phyloP scores from a whole-genome alignment of 2,329 filamentous ascomycete species.

The Coniochaeta ligniaria region DNA sequence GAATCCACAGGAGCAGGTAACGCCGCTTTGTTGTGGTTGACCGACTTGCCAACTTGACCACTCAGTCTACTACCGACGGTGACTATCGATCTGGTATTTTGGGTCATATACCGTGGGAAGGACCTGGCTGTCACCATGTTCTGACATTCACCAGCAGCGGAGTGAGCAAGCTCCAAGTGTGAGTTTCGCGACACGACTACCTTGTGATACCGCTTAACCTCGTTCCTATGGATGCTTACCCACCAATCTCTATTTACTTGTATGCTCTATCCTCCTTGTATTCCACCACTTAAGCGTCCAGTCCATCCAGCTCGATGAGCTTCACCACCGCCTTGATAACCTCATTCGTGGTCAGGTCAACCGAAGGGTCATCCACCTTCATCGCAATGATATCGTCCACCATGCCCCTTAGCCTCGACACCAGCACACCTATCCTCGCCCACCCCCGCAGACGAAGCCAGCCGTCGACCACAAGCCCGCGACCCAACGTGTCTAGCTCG shows the following conservation, averaged over 20 bases:
- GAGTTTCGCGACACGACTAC: background rate
- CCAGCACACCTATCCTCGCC: slow-evolving; percentile 88
- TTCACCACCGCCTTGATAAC: slow-evolving; percentile 72
- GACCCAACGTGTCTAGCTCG: slow-evolving; percentile 76
- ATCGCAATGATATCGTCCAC: slow-evolving; percentile 76
- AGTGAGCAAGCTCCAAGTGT: background rate
- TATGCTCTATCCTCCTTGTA: background rate
- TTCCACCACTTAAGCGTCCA: slow-evolving; percentile 50
- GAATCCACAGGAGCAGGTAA: background rate
- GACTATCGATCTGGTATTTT: background rate
- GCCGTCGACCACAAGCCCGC: slow-evolving; percentile 83
- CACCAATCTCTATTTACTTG: background rate
- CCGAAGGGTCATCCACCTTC: slow-evolving; percentile 69
- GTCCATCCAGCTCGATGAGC: slow-evolving; percentile 82
- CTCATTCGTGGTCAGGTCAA: slow-evolving; percentile 51
- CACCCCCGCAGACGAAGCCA: slow-evolving; percentile 84
- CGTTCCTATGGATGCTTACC: background rate
- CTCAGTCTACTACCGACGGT: background rate
- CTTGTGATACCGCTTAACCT: no score
- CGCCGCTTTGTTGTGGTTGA: background rate
- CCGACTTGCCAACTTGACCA: background rate
- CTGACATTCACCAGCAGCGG: background rate
- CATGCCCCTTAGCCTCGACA: slow-evolving; percentile 75
- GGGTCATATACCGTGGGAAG: background rate
- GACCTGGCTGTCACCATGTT: background rate